A percentile compares a stretch with the other conserved stretches of the same genome.
These are phyloP conservation scores for Artomyces pyxidatus DNA, from an alignment of 768 basidiomycete genomes.

Conservation along the genomic window DNA sequence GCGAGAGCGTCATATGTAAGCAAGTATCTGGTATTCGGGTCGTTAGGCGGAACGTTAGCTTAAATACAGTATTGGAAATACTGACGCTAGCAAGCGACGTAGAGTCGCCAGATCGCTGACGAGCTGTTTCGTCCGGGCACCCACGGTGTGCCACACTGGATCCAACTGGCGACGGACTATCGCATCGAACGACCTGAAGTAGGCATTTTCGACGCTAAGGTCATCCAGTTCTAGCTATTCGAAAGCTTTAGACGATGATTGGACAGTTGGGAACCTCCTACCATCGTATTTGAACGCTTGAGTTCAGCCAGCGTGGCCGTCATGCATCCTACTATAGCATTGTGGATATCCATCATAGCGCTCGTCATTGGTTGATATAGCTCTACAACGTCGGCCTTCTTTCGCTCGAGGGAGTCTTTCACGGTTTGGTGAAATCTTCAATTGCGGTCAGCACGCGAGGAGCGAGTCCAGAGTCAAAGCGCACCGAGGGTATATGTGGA, in stretches of 20 bases:
- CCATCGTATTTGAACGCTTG: constrained; percentile 76
- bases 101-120: constrained; percentile 83
- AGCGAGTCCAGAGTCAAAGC: constrained; percentile 1
- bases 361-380: constrained; percentile 80
- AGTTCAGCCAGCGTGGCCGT: constrained; percentile 81
- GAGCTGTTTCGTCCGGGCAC: constrained; percentile 84
- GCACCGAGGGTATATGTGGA: constrained; percentile 88
- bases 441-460: neutral
- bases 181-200: constrained; percentile 87
- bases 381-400: constrained; percentile 88
- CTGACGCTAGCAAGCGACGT: constrained; percentile 73
- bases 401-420: constrained; percentile 70
- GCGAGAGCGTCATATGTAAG: constrained; percentile 86
- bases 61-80: constrained; percentile 1
- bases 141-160: constrained; percentile 95
- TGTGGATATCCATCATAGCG: constrained; percentile 87
- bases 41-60: neutral
- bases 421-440: constrained; percentile 84
- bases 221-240: constrained; percentile 90
- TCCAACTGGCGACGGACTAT: constrained; percentile 86
- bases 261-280: constrained; percentile 20
- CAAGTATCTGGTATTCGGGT: constrained; percentile 50
- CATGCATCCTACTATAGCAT: constrained; percentile 92
- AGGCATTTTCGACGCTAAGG: constrained; percentile 84
- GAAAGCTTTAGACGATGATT: neutral